Conservation (phyloP, 2,329 filamentous ascomycete species). For the Talaromyces piceae region DNA sequence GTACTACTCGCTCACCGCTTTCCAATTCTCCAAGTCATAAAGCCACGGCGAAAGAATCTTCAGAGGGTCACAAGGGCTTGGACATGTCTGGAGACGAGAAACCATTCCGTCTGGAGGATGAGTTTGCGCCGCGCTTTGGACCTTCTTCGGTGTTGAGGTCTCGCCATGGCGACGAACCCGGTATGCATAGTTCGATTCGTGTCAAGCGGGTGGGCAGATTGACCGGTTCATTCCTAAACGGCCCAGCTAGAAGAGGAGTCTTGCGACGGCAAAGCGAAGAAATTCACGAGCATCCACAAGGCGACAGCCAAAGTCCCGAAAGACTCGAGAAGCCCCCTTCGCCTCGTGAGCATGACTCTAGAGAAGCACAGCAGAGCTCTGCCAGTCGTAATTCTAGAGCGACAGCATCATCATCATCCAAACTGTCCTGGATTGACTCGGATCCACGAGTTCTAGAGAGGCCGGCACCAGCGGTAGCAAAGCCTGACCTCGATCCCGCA, state of each 20-base stretch:
- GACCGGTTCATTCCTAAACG: constrained; percentile 69
- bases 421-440: constrained; percentile 31
- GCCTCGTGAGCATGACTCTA: constrained; percentile 21
- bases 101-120: constrained; percentile 27
- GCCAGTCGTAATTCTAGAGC: constrained; percentile 17
- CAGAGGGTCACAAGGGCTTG: constrained; percentile 24
- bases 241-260: constrained; percentile 68
- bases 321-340: constrained; percentile 21
- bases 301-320: constrained; percentile 21
- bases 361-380: constrained; percentile 22
- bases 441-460: constrained; percentile 21
- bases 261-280: constrained; percentile 57
- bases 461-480: constrained; percentile 16
- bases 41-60: neutral
- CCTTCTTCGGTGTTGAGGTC: constrained; percentile 32
- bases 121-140: constrained; percentile 24
- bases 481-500: constrained; percentile 18
- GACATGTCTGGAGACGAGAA: constrained; percentile 28
- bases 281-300: constrained; percentile 40
- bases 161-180: constrained; percentile 54
- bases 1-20: constrained; percentile 33
- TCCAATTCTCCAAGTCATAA: constrained; percentile 25
- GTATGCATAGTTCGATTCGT: constrained; percentile 65
- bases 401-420: constrained; percentile 30
- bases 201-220: constrained; percentile 69